Percentiles rank a stretch among this genome's conserved stretches.
These are phyloP conservation scores for Aspergillus pseudoglaucus DNA, from an alignment of 2,329 filamentous ascomycete species.

Conservation along the genomic window DNA sequence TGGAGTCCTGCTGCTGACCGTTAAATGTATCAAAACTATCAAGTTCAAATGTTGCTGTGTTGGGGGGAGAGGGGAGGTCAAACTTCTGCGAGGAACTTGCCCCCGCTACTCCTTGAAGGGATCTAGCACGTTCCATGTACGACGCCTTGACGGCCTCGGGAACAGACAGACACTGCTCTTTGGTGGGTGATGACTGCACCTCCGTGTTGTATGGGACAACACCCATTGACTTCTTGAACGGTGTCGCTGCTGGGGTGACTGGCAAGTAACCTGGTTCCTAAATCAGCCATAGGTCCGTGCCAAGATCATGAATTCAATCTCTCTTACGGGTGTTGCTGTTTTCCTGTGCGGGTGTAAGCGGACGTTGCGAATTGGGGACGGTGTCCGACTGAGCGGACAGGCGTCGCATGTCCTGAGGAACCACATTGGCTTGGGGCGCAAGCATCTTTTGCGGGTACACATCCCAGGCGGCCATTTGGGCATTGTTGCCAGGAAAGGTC, in stretches of 20 bases:
- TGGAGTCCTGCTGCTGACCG: constrained; percentile 46
- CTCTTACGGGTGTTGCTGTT: constrained; percentile 55
- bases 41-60: constrained; percentile 43
- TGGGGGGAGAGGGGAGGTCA: constrained; percentile 52
- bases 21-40: constrained; percentile 46
- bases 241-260: constrained; percentile 62
- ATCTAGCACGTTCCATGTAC: constrained; percentile 41
- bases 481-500: constrained; percentile 12
- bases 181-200: constrained; percentile 34
- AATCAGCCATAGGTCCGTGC: constrained; percentile 14
- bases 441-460: constrained; percentile 17
- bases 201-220: constrained; percentile 33
- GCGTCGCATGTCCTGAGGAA: constrained; percentile 23
- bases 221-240: constrained; percentile 39
- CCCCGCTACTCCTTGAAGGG: constrained; percentile 40
- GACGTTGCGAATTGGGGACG: constrained; percentile 39
- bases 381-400: constrained; percentile 35
- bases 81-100: constrained; percentile 32
- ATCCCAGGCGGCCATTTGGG: constrained; percentile 21
- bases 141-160: constrained; percentile 27
- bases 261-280: constrained; percentile 52
- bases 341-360: constrained; percentile 53
- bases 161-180: constrained; percentile 27
- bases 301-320: background rate
- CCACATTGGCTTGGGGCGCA: constrained; percentile 18